A percentile compares a stretch with the other conserved stretches of the same genome.
Evolutionary conservation across 176 grass and related monocot genomes (phyloP).

Genomic region (Carex kokanica): DNA sequence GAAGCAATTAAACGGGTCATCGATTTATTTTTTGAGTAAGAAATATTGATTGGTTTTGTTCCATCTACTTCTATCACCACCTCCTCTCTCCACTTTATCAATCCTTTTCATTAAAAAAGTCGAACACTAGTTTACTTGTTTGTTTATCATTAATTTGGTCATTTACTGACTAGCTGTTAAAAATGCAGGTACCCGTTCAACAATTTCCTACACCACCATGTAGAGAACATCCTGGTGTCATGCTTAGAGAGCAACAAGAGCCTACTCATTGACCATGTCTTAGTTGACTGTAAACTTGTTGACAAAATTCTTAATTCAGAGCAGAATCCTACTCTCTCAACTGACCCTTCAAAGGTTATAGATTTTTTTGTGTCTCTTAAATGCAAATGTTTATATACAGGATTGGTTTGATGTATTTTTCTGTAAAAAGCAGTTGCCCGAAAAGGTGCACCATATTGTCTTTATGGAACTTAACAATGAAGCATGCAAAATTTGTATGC

Average conservation of each 20-base stretch:
- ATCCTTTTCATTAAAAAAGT: not conserved
- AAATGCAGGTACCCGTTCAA: constrained; percentile 87
- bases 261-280: constrained; percentile 79
- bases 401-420: not conserved
- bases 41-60: not conserved
- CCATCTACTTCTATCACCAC: not conserved
- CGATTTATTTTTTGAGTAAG: constrained; percentile 97
- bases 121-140: not conserved
- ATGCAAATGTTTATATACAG: not conserved
- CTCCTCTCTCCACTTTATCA: not conserved
- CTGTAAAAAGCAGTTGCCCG: not conserved
- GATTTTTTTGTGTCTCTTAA: constrained; percentile 3
- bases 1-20: constrained; percentile 71
- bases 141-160: not conserved
- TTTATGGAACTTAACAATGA: not conserved
- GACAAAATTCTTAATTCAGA: constrained; percentile 84
- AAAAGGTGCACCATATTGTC: not conserved
- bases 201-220: constrained; percentile 97
- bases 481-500: not conserved
- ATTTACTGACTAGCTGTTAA: constrained; percentile 29
- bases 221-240: constrained; percentile 86
- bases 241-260: constrained; percentile 83
- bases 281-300: constrained; percentile 80
- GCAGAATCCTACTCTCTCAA: constrained; percentile 57
- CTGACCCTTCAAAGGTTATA: constrained; percentile 67